These are phyloP conservation scores for Podospora tetraspora DNA, from an alignment of 495 filamentous ascomycete genomes.

Conservation along the genomic window DNA sequence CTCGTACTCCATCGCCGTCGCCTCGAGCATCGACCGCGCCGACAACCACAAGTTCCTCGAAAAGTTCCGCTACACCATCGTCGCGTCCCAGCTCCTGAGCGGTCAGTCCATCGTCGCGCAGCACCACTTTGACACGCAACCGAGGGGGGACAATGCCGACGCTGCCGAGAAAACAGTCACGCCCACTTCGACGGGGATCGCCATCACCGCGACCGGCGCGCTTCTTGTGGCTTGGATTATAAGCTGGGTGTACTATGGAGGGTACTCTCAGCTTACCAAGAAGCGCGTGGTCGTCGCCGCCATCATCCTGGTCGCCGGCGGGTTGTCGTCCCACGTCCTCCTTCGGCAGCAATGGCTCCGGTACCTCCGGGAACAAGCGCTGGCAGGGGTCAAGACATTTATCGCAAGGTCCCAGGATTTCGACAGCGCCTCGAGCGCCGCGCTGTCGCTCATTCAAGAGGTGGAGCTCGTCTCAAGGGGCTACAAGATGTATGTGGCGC, in stretches of 20 bases:
- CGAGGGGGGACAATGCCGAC: slow-evolving; percentile 9
- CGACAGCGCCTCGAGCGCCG: slow-evolving; percentile 72
- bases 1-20: slow-evolving; percentile 48
- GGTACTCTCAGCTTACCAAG: slow-evolving; percentile 44
- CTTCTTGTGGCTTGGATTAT: slow-evolving; percentile 69
- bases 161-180: slow-evolving; percentile 8
- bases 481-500: slow-evolving; percentile 71
- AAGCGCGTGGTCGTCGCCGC: slow-evolving; percentile 55
- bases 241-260: slow-evolving; percentile 56
- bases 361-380: slow-evolving; percentile 69
- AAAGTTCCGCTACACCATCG: slow-evolving; percentile 91
- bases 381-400: slow-evolving; percentile 67
- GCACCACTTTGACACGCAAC: slow-evolving; percentile 15
- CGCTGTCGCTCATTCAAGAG: slow-evolving; percentile 86
- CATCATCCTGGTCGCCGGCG: slow-evolving; percentile 49
- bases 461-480: slow-evolving; percentile 93
- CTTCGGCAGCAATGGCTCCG: slow-evolving; percentile 79
- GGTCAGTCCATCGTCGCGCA: slow-evolving; percentile 48
- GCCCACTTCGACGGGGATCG: slow-evolving; percentile 38
- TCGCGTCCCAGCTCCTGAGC: slow-evolving; percentile 85
- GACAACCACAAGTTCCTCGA: slow-evolving; percentile 89
- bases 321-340: slow-evolving; percentile 62
- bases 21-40: slow-evolving; percentile 69
- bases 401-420: slow-evolving; percentile 75
- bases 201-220: slow-evolving; percentile 48